Evolutionary conservation across 2,329 filamentous ascomycete genomes (phyloP), one percentile per base, ranked within the genome.

Genomic region (Apiospora arundinis): DNA sequence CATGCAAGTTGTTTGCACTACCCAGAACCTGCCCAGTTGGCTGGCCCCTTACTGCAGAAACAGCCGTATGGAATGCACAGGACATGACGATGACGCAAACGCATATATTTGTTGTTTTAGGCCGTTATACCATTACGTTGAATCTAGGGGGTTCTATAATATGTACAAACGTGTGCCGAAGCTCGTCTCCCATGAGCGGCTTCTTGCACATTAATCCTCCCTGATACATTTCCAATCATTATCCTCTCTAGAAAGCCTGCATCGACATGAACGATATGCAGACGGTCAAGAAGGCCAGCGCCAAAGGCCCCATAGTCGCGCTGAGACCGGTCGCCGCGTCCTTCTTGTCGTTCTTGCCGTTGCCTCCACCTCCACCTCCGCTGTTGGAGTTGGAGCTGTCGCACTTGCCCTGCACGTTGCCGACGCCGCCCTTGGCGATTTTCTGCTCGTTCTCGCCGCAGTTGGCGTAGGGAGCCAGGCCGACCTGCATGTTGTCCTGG

Each of bases 381-480:
- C 25, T 68, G 44, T 45, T 48, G 23, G 66, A 45, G 66, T 44
- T 42, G 11, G 66, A 45, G 66, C 42, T 42, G 5, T 49, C 37
- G 48, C 67, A 69, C 5, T 11, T 56, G n/a, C 67, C 67, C 48
- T 69, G 18, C 25, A 69, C 37, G 32, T 21, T 12, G 21, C 46
- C n/a, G 3, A 69, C 67, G 28, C 67, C 67, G 28, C 67, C 67
- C 21, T 16, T 28, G 46, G 46, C 21, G 25, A 69, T 69, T 16
- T 25, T 42, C 37, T 56, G 9, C 81, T 81, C 11, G 82, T 83
- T 72, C 85, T 86, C n/a, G 16, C 67, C 67, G 77, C 87, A 89
- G 81, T 88, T 87, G 45, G 77, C 74, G 73, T 88, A 88, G 70
- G 85, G 86, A 1, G 86, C 83, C 72, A 89, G 79, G 80, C 85